Percentiles rank a stretch among this genome's conserved stretches.
phyloP scores from a whole-genome alignment of 2,329 filamentous ascomycete species.

The Colletotrichum tofieldiae region DNA sequence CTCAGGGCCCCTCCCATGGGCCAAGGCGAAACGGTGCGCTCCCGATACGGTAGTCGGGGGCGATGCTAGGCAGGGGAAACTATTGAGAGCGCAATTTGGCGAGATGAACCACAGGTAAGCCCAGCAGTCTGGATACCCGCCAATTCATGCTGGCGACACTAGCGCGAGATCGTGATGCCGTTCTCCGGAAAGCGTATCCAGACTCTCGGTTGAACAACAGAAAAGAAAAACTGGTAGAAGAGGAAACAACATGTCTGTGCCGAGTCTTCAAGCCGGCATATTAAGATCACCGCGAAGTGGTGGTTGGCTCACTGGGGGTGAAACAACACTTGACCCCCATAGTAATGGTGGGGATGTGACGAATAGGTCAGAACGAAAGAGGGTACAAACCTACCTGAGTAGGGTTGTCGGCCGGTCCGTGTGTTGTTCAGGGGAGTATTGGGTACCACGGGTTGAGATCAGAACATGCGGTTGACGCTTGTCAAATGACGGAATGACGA shows the following conservation, averaged over 20 bases:
- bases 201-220: background rate
- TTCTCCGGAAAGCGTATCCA: slow-evolving; percentile 5
- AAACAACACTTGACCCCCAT: slow-evolving; percentile 14
- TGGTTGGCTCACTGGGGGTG: slow-evolving; percentile 1
- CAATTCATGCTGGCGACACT: slow-evolving; percentile 9
- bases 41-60: slow-evolving; percentile 32
- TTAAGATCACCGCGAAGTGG: slow-evolving; percentile 9
- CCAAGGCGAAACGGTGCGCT: slow-evolving; percentile 13
- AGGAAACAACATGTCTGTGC: slow-evolving; percentile 8
- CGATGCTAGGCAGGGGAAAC: slow-evolving; percentile 37
- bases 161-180: slow-evolving; percentile 5
- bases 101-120: slow-evolving; percentile 38
- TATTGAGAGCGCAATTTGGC: slow-evolving; percentile 38
- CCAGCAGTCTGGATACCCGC: slow-evolving; percentile 23
- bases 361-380: background rate
- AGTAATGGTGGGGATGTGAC: slow-evolving; percentile 7
- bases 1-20: slow-evolving; percentile 16
- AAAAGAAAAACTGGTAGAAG: background rate
- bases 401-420: slow-evolving; percentile 6
- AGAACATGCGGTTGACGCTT: slow-evolving; percentile 15
- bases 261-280: slow-evolving; percentile 3
- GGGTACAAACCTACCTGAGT: background rate
- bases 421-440: slow-evolving; percentile 9
- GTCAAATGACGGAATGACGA: background rate
- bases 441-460: background rate